A percentile compares a stretch with the other conserved stretches of the same genome.
These are phyloP conservation scores for Prunus armeniaca DNA, from an alignment of 306 rosid species.

Conservation along the genomic window DNA sequence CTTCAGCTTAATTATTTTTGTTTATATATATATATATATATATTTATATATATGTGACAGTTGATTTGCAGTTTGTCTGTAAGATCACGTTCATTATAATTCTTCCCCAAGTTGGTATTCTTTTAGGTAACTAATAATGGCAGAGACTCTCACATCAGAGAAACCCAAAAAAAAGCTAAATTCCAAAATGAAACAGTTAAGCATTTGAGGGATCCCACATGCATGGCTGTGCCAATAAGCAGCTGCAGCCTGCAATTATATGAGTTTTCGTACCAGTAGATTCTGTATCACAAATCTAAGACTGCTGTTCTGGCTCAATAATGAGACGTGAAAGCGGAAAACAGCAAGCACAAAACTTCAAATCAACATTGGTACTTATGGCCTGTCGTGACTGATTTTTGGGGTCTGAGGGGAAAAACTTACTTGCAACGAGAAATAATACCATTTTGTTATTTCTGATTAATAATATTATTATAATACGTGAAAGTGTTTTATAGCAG, in stretches of 20 bases:
- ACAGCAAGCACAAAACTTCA: not conserved
- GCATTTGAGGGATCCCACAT: constrained; percentile 2
- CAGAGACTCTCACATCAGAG: constrained; percentile 2
- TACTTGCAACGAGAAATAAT: no score
- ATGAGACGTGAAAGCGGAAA: not conserved
- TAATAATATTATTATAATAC: no score
- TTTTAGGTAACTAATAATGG: constrained; percentile 4
- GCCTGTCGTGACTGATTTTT: not conserved
- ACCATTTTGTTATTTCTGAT: no score
- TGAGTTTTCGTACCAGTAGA: not conserved
- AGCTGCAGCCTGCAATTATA: not conserved
- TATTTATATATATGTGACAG: not conserved
- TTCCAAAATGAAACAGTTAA: constrained; percentile 18
- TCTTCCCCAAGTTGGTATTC: constrained; percentile 14
- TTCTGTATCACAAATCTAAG: not conserved
- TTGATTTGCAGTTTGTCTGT: constrained; percentile 11
- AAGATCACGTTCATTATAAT: constrained; percentile 7
- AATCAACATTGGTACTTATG: constrained; percentile 4
- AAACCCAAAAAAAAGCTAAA: not conserved
- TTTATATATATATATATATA: not conserved
- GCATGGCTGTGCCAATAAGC: constrained; percentile 3
- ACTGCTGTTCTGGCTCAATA: not conserved
- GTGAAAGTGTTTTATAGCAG: rapidly evolving
- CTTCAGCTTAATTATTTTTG: constrained; percentile 7
- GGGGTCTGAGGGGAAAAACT: no score